Base-by-base conservation (phyloP, 75 land plant species). In the Adiantum capillusveneris region DNA sequence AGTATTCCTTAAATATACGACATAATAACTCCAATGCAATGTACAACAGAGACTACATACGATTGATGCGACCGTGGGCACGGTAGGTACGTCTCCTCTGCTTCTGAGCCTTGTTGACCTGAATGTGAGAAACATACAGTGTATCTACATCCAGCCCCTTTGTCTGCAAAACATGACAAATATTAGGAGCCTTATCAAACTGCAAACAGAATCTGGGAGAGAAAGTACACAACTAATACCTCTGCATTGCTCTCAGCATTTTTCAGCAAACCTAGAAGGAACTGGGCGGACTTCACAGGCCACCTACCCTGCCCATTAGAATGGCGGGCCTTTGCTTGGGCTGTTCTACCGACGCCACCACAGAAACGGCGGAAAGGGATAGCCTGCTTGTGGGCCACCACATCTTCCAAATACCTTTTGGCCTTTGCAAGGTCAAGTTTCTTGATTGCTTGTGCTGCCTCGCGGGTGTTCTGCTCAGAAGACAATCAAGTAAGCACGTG, bases 191-290 rank as follows among this genome's bases (percentile, higher is more conserved):
- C 37, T 34, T 34, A 34, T 34, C 37, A n/a, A n/a, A n/a, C n/a
- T n/a, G n/a, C n/a, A n/a, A n/a, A n/a, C n/a, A n/a, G n/a, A n/a
- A n/a, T n/a, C 9, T 1, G 34, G 17, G 1, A 28, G 11, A 55
- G 22, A 44, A 46, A 9, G 2, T 12, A n/a, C n/a, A n/a, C n/a
- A n/a, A n/a, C n/a, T 28, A 43, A 66, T 78, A 83, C 91, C 56
- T 88, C 93, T 0, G 89, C 93, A 77, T 88, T 88, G 70, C 89
- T 85, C 67, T 88, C 93, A 59, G 93, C 93, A 68, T 82, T 88
- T 69, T 88, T 88, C 45, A 88, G 68, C 41, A 88, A 53, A 30
- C 80, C 89, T 24, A 88, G 56, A 46, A 88, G 73, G 60, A 85
- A 84, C 6, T 74, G 71, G n/a, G 83, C 83, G 31, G 93, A 88